Conservation (phyloP, 2,329 filamentous ascomycete species). For the Xylariaceae sp. region DNA sequence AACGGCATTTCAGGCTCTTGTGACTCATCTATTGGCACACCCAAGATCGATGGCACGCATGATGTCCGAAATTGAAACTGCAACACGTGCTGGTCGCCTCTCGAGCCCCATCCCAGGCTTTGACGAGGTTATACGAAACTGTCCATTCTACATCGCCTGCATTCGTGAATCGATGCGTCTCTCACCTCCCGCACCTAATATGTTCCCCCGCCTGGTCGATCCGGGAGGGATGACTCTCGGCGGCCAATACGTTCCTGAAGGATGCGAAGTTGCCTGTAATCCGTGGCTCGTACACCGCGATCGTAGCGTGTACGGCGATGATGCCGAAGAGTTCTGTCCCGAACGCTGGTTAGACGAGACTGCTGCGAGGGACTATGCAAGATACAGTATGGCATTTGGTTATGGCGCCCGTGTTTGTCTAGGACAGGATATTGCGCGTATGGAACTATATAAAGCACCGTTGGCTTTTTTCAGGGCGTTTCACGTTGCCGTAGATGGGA, state of each 20-base stretch:
- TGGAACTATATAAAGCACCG: conserved; percentile 49
- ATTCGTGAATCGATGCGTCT: conserved; percentile 49
- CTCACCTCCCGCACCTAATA: conserved; percentile 46
- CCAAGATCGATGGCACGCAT: conserved; percentile 41
- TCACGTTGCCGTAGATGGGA: conserved; percentile 24
- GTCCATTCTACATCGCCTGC: conserved; percentile 47
- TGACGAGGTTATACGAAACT: conserved; percentile 37
- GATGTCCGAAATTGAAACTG: conserved; percentile 43
- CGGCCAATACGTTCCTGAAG: conserved; percentile 32
- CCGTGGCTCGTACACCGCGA: conserved; percentile 46
- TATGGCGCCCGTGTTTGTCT: conserved; percentile 46
- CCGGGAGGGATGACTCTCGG: conserved; percentile 30
- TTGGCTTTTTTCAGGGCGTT: conserved; percentile 41
- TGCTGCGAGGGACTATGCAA: conserved; percentile 39
- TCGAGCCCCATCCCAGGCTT: conserved; percentile 37
- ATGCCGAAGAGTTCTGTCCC: conserved; percentile 43
- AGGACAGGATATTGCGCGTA: conserved; percentile 47
- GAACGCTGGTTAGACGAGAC: conserved; percentile 46
- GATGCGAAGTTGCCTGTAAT: conserved; percentile 42
- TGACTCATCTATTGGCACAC: conserved; percentile 39
- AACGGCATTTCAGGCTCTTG: conserved; percentile 46
- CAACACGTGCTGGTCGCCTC: conserved; percentile 30
- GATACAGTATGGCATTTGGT: conserved; percentile 48
- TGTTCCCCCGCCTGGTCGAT: conserved; percentile 44
- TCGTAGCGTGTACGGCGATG: conserved; percentile 36